A percentile compares a stretch with the other conserved stretches of the same genome.
Conservation (phyloP, 2,329 filamentous ascomycete genomes). For the Cladosporium sp. region DNA sequence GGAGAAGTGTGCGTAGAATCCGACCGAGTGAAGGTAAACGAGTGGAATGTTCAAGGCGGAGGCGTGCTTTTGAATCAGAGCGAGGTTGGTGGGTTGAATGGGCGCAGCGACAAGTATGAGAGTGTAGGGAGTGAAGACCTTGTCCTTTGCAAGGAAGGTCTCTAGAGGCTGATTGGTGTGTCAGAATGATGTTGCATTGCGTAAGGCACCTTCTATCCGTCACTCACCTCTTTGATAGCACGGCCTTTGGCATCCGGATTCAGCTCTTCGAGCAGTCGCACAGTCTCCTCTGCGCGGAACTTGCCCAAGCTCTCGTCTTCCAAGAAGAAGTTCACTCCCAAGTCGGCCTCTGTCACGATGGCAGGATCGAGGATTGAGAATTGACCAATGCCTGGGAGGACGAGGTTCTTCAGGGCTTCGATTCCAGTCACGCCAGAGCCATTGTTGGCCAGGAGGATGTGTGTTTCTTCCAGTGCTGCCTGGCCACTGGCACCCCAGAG, state of each 20-base stretch:
- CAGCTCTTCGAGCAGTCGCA: slow-evolving; percentile 76
- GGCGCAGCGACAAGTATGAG: slow-evolving; percentile 64
- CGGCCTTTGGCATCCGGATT: slow-evolving; percentile 88
- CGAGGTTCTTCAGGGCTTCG: slow-evolving; percentile 95
- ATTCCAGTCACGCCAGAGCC: slow-evolving; percentile 83
- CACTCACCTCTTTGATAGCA: slow-evolving; percentile 59
- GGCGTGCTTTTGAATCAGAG: slow-evolving; percentile 52
- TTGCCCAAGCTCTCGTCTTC: slow-evolving; percentile 75
- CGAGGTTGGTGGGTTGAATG: slow-evolving; percentile 54
- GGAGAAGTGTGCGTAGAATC: slow-evolving; percentile 90
- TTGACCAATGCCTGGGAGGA: slow-evolving; percentile 84
- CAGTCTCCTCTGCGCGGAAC: slow-evolving; percentile 74
- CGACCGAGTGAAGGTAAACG: slow-evolving; percentile 81
- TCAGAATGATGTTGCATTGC: slow-evolving; percentile 37
- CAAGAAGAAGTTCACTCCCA: slow-evolving; percentile 97
- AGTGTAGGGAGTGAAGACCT: slow-evolving; percentile 52
- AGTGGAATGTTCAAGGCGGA: slow-evolving; percentile 66
- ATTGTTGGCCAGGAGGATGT: slow-evolving; percentile 87
- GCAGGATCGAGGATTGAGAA: slow-evolving; percentile 88
- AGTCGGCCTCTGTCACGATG: slow-evolving; percentile 73
- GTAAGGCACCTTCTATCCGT: background rate
- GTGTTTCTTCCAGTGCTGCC: slow-evolving; percentile 82
- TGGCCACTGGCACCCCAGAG: slow-evolving; percentile 94
- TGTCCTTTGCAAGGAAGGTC: slow-evolving; percentile 44
- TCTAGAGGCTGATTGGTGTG: slow-evolving; percentile 42